A percentile compares a stretch with the other conserved stretches of the same genome.
Evolutionary conservation across 2,329 filamentous ascomycete genomes (phyloP).

Genomic region (Ceratocystis huliohia): DNA sequence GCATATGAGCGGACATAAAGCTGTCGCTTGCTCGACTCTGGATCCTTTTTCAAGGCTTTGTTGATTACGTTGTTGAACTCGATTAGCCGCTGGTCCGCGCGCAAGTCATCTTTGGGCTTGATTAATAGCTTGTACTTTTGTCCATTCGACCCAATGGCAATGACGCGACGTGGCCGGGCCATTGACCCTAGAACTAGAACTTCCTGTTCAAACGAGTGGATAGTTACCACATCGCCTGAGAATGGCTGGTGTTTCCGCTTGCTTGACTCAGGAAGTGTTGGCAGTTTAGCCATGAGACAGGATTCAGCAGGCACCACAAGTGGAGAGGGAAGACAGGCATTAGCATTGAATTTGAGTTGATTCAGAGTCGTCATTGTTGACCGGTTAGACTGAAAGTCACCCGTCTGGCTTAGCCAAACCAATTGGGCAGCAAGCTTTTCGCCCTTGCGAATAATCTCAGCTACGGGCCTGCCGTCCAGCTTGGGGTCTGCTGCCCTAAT

Average conservation of each 20-base stretch:
- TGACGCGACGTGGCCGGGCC: constrained; percentile 82
- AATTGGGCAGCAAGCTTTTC: constrained; percentile 76
- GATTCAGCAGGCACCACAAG: constrained; percentile 83
- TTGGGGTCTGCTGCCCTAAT: constrained; percentile 28
- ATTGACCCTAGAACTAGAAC: constrained; percentile 83
- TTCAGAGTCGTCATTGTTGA: constrained; percentile 59
- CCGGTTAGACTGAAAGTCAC: constrained; percentile 55
- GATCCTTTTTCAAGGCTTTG: constrained; percentile 77
- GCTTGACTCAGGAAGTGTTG: constrained; percentile 53
- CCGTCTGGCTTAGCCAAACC: constrained; percentile 65
- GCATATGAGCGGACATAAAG: constrained; percentile 96
- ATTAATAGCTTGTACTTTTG: constrained; percentile 79
- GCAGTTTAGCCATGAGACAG: constrained; percentile 70
- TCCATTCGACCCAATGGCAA: constrained; percentile 77
- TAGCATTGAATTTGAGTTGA: constrained; percentile 64
- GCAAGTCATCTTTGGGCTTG: constrained; percentile 95
- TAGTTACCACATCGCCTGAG: constrained; percentile 71
- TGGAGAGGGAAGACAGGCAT: constrained; percentile 63
- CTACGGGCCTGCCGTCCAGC: constrained; percentile 26
- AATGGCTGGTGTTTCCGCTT: constrained; percentile 74
- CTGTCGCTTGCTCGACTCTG: constrained; percentile 77
- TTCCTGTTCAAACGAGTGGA: constrained; percentile 69
- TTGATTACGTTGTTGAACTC: constrained; percentile 99
- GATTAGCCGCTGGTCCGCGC: constrained; percentile 96
- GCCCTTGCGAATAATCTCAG: constrained; percentile 58